These are phyloP conservation scores for Colletotrichum sublineola DNA, from an alignment of 2,329 filamentous ascomycete genomes.

Conservation along the genomic window DNA sequence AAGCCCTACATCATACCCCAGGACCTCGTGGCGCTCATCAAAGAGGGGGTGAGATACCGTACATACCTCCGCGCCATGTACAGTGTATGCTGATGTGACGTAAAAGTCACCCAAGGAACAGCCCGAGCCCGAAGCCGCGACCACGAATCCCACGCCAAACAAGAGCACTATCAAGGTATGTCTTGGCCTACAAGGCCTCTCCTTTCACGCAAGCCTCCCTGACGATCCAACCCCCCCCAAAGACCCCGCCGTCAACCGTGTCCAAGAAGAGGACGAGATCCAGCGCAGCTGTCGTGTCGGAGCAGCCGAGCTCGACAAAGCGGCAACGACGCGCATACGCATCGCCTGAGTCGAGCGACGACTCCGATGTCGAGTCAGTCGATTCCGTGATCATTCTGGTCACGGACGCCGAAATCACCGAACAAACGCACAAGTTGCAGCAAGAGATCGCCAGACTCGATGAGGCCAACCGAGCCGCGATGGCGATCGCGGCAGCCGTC, in stretches of 20 bases:
- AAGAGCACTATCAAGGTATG: neutral
- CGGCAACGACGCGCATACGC: neutral
- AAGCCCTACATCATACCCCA: neutral
- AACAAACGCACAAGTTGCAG: neutral
- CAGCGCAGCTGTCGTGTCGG: neutral
- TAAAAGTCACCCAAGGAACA: neutral
- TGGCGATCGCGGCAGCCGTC: neutral
- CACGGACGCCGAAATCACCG: neutral
- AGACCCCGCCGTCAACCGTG: neutral
- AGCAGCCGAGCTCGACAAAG: neutral
- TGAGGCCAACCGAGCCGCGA: neutral
- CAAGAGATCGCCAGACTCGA: neutral
- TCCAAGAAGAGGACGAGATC: neutral
- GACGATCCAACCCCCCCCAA: neutral
- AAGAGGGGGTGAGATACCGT: neutral
- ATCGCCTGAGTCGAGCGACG: neutral
- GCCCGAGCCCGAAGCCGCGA: neutral
- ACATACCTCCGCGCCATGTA: neutral
- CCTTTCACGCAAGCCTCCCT: neutral
- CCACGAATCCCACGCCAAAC: neutral
- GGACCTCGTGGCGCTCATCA: neutral
- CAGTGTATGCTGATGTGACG: neutral
- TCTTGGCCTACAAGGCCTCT: neutral
- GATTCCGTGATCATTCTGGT: too few species aligned
- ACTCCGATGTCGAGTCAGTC: neutral